Conservation (phyloP, 768 basidiomycete genomes). For the Lyophyllum atratum region DNA sequence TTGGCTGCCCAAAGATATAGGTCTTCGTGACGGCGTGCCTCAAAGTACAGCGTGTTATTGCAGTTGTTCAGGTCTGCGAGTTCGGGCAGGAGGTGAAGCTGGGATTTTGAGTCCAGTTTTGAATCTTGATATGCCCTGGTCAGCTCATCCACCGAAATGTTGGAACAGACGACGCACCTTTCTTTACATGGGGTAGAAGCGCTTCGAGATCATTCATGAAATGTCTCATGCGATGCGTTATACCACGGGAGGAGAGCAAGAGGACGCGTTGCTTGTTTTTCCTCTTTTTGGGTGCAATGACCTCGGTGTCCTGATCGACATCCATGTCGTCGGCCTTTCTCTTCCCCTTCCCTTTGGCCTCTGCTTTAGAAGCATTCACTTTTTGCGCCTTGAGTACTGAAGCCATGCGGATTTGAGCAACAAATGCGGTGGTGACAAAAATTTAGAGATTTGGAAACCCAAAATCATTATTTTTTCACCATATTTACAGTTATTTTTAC, state of each 20-base stretch:
- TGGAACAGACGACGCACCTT: slow-evolving; percentile 57
- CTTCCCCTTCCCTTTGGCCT: slow-evolving; percentile 68
- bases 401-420: slow-evolving; percentile 45
- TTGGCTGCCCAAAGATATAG: slow-evolving; percentile 96
- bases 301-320: slow-evolving; percentile 39
- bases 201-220: slow-evolving; percentile 93
- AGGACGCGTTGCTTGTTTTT: slow-evolving; percentile 96
- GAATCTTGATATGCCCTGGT: slow-evolving; percentile 60
- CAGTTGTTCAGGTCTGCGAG: slow-evolving; percentile 97
- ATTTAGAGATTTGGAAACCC: slow-evolving; percentile 4
- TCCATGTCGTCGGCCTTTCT: slow-evolving; percentile 64
- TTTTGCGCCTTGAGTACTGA: slow-evolving; percentile 65
- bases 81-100: slow-evolving; percentile 90
- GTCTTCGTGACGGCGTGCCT: slow-evolving; percentile 93
- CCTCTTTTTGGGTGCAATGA: slow-evolving; percentile 48
- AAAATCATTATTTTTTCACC: neutral
- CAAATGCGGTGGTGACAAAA: slow-evolving; percentile 5
- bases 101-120: slow-evolving; percentile 96
- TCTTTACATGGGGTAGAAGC: slow-evolving; percentile 93
- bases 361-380: slow-evolving; percentile 52
- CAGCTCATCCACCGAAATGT: neutral
- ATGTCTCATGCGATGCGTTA: slow-evolving; percentile 96
- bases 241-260: slow-evolving; percentile 88
- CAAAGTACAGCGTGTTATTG: slow-evolving; percentile 97
- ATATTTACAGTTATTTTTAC: neutral